Percentiles rank a stretch among this genome's conserved stretches.
phyloP scores from a whole-genome alignment of 1,139 yeast species.

The Debaryomycetaceae sp. region DNA sequence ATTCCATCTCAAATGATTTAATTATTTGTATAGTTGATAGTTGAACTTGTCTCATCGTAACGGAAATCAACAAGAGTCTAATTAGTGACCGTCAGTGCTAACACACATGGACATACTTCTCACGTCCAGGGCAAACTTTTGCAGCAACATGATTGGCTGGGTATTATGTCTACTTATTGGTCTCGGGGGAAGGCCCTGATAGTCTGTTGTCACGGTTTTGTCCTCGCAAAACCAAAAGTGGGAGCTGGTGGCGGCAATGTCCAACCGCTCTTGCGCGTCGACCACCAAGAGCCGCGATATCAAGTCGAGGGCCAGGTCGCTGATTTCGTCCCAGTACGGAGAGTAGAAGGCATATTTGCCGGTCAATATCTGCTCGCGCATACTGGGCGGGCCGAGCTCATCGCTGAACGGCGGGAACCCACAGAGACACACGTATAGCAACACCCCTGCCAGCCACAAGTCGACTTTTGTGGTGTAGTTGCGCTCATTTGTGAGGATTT shows the following conservation, averaged over 20 bases:
- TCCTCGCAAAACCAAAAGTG: conserved; percentile 48
- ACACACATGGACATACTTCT: no score
- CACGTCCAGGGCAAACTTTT: conserved; percentile 18
- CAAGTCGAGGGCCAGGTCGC: conserved; percentile 54
- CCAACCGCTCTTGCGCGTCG: conserved; percentile 43
- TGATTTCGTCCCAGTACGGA: conserved; percentile 69
- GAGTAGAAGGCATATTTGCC: conserved; percentile 67
- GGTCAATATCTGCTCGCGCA: conserved; percentile 60
- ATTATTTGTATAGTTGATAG: no score
- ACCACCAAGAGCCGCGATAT: conserved; percentile 51
- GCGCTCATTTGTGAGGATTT: conserved; percentile 44
- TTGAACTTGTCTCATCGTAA: no score
- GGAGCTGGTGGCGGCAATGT: conserved; percentile 36
- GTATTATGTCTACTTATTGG: conserved; percentile 9
- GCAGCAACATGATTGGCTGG: conserved; percentile 25
- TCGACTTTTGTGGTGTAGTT: conserved; percentile 65
- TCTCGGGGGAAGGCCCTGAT: neutral
- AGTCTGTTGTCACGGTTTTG: neutral
- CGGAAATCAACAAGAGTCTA: no score
- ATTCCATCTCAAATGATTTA: no score
- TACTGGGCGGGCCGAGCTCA: conserved; percentile 66
- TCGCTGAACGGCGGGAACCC: conserved; percentile 85
- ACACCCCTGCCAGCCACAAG: conserved; percentile 73
- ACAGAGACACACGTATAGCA: conserved; percentile 64
- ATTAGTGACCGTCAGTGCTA: no score